Percentiles rank a stretch among this genome's conserved stretches.
Evolutionary conservation across 768 basidiomycete genomes (phyloP).

Genomic region (Calocybe indica): DNA sequence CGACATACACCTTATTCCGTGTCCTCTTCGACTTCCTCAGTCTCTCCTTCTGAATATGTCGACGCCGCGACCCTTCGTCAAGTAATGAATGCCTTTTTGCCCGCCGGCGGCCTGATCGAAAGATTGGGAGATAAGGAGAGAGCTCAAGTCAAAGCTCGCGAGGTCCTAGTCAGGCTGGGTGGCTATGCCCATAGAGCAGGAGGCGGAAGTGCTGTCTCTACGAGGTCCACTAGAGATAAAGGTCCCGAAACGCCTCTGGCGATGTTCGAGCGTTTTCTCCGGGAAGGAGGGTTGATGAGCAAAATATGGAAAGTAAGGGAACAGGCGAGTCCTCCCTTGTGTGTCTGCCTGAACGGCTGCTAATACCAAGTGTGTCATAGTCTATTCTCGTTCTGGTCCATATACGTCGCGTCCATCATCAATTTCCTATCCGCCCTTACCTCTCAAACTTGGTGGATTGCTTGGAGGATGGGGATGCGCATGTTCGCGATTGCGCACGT

Average conservation of each 20-base stretch:
- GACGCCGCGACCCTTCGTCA: conserved; percentile 62
- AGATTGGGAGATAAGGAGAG: conserved; percentile 80
- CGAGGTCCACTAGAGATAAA: conserved; percentile 48
- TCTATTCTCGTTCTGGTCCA: conserved; percentile 66
- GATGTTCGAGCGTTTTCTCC: conserved; percentile 66
- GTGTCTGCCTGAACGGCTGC: conserved; percentile 1
- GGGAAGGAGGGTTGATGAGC: conserved; percentile 67
- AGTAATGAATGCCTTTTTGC: conserved; percentile 61
- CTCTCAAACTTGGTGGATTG: conserved; percentile 74
- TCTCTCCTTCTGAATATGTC: conserved; percentile 33
- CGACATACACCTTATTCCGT: conserved; percentile 45
- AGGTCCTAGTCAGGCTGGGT: conserved; percentile 70
- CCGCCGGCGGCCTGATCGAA: conserved; percentile 74
- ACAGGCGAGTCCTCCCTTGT: conserved; percentile 48
- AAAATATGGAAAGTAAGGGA: conserved; percentile 86
- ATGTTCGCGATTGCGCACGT: conserved; percentile 83
- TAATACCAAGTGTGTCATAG: conserved; percentile 19
- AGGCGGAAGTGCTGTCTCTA: conserved; percentile 33
- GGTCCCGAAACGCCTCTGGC: conserved; percentile 61
- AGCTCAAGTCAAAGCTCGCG: conserved; percentile 67
- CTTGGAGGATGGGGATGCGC: conserved; percentile 86
- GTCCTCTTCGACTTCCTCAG: conserved; percentile 33
- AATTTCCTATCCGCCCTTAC: conserved; percentile 79
- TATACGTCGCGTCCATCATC: conserved; percentile 62
- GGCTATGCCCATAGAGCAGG: conserved; percentile 63